Conservation (phyloP, 148 eudicot species). For the Cornus suecica region DNA sequence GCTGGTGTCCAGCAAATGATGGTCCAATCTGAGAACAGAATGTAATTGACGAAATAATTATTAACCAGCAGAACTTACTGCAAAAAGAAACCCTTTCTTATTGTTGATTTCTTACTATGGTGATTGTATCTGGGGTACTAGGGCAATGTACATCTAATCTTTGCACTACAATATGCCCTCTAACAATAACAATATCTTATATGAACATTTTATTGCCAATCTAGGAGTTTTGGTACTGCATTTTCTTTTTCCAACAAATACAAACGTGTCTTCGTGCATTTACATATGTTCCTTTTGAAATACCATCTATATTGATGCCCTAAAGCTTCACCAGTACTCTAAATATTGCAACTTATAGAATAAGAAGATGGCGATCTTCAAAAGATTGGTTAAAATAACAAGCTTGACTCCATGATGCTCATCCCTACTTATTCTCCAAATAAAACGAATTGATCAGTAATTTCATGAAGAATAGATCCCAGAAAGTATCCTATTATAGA, state of each 20-base stretch:
- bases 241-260: too few relatives aligned
- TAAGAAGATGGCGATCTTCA: neutral
- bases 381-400: neutral
- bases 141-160: neutral
- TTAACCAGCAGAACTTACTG: conserved; percentile 8
- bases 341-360: neutral
- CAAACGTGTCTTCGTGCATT: too few relatives aligned
- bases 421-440: neutral
- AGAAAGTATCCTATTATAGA: neutral
- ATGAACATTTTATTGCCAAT: neutral
- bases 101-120: neutral
- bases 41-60: conserved; percentile 4
- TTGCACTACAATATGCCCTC: neutral
- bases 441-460: neutral
- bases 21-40: conserved; percentile 63
- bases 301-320: neutral
- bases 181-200: too few relatives aligned
- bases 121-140: neutral
- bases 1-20: conserved; percentile 65
- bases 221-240: neutral
- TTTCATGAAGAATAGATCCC: neutral
- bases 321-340: neutral
- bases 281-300: too few relatives aligned
- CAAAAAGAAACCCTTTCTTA: neutral
- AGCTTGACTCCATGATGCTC: neutral